Percentiles rank a stretch among this genome's conserved stretches.
These are phyloP conservation scores for Oxyria digyna DNA, from an alignment of 148 eudicot genomes.

Conservation along the genomic window DNA sequence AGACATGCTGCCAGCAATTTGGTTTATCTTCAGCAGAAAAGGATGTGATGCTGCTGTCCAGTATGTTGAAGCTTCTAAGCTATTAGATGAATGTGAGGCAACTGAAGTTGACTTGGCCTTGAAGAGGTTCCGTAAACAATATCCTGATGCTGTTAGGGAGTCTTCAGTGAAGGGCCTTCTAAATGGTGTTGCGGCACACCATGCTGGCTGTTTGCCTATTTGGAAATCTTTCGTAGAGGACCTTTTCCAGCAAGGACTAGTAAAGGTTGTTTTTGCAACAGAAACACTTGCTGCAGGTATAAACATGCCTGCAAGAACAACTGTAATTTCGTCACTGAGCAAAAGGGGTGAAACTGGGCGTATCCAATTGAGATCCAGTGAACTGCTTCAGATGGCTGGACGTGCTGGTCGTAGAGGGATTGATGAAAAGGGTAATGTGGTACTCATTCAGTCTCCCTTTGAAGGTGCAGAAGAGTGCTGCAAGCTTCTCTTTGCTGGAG, in stretches of 20 bases:
- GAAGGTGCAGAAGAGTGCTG: conserved; percentile 98
- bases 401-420: conserved; percentile 99
- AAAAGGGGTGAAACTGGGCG: conserved; percentile 92
- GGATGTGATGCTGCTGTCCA: conserved; percentile 99
- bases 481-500: conserved; percentile 78
- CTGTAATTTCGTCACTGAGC: conserved; percentile 91
- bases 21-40: conserved; percentile 99
- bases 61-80: conserved; percentile 64
- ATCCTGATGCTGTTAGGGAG: conserved; percentile 96
- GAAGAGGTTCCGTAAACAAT: conserved; percentile 66
- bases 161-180: conserved; percentile 72
- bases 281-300: conserved; percentile 99
- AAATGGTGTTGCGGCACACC: conserved; percentile 92
- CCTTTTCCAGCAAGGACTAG: conserved; percentile 79
- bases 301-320: conserved; percentile 98
- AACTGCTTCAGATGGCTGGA: conserved; percentile 97
- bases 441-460: conserved; percentile 74
- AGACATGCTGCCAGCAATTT: conserved; percentile 94
- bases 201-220: conserved; percentile 97
- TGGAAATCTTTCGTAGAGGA: conserved; percentile 97
- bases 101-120: conserved; percentile 82
- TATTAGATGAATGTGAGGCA: conserved; percentile 79
- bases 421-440: conserved; percentile 88
- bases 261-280: conserved; percentile 95
- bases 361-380: conserved; percentile 56